Base-by-base conservation (phyloP, 306 rosid species). In the Coriaria nepalensis region DNA sequence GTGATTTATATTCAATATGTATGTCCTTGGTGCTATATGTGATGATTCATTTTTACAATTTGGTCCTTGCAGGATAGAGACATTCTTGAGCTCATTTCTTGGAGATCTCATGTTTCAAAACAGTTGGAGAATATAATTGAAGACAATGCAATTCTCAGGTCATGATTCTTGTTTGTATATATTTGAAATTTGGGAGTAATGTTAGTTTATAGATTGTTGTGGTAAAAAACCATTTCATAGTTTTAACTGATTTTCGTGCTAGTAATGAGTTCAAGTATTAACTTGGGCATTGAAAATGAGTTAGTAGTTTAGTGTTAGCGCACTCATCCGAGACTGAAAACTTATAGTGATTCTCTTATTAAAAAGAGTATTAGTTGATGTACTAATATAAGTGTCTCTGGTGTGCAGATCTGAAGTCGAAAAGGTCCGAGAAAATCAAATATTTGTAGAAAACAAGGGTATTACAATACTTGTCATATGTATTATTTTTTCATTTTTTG, bases 131-230 rank as follows among this genome's bases (percentile, higher is more conserved):
- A 55, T 60, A 57, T 92, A 48, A 61, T 53, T 55, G 60, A 53
- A 49, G 94, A 85, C 62, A 85, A 85, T 50, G 73, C 73, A 50
- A 65, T 68, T 70, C 84, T 92, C 52, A 82, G 98, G 98, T 92
- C 45, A 69, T 67, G 14, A 32, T 52, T 65, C 37, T 13, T 4
- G 10, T 2, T 11, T 20, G 9, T 37, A 51, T 10, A 32, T 13
- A 36, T 13, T 62, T 43, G 8, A 50, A 46, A 20, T 20, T 20
- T 20, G 29, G 29, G 29, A 20, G 2, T 20, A 3, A 20, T 20
- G 29, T 20, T 3, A 20, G 29, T 20, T 1, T 20, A 20, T 20
- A 20, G 29, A 20, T 20, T 3, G 29, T 20, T 20, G 29, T 20
- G 29, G 29, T 20, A 20, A 20, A 20, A 20, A 20, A 20, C 29